Evolutionary conservation across 2,329 filamentous ascomycete genomes (phyloP).

Genomic region (Xylariaceae sp.): DNA sequence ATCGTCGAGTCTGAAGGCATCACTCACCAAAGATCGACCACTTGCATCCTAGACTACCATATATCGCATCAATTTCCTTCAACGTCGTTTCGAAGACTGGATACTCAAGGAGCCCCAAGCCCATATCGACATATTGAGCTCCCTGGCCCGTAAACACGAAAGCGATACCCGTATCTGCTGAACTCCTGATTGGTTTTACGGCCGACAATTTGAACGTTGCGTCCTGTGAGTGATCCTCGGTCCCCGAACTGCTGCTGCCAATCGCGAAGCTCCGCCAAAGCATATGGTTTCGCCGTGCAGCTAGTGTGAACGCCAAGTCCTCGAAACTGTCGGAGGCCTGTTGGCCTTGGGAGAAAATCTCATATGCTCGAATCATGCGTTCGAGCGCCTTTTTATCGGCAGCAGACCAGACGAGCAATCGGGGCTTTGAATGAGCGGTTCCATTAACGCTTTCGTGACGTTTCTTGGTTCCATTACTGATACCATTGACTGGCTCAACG

Average conservation of each 20-base stretch:
- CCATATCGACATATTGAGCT: slow-evolving; percentile 30
- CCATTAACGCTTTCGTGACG: no score
- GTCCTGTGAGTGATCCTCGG: no score
- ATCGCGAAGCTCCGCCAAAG: slow-evolving; percentile 28
- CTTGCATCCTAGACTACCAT: slow-evolving; percentile 9
- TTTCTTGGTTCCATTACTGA: no score
- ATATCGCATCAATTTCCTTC: slow-evolving; percentile 3
- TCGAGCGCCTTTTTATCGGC: slow-evolving; percentile 23
- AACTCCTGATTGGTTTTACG: background rate
- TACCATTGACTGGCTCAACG: no score
- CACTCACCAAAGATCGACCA: slow-evolving; percentile 25
- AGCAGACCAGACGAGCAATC: slow-evolving; percentile 29
- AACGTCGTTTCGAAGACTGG: slow-evolving; percentile 20
- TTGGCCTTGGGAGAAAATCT: slow-evolving; percentile 16
- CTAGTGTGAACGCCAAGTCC: slow-evolving; percentile 28
- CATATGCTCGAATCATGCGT: no score
- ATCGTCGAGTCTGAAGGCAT: no score
- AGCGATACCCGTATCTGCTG: background rate
- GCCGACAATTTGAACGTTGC: background rate
- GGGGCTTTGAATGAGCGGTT: background rate
- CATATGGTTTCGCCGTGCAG: slow-evolving; percentile 24
- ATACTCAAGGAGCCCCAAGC: slow-evolving; percentile 22
- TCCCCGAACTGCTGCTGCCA: background rate
- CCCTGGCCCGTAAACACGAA: slow-evolving; percentile 37
- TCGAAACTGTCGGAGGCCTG: background rate